These are phyloP conservation scores for Populus hybrid DNA, from an alignment of 441 rosid genomes.

Conservation along the genomic window DNA sequence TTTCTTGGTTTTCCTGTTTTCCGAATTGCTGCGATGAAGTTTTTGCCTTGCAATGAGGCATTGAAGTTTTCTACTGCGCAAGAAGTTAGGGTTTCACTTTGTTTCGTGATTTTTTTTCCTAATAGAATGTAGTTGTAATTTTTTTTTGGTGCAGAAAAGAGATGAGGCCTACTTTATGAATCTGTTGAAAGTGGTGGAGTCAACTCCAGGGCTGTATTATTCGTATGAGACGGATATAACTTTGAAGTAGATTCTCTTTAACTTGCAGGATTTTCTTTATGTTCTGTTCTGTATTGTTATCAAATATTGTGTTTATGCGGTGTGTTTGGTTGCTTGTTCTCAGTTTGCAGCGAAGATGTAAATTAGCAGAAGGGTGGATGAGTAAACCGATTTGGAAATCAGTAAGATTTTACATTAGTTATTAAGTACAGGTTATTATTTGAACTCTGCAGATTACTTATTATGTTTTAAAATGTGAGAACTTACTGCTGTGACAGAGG, in stretches of 20 bases:
- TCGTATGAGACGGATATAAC: conserved; percentile 94
- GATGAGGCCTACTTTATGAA: conserved; percentile 81
- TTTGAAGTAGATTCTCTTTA: conserved; percentile 57
- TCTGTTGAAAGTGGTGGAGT: conserved; percentile 70
- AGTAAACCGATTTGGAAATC: conserved; percentile 91
- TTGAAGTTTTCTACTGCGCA: conserved; percentile 62
- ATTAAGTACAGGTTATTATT: not conserved
- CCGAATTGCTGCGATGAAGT: conserved; percentile 67
- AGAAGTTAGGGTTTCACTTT: conserved; percentile 54
- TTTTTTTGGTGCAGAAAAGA: conserved; percentile 53
- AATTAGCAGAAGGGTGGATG: conserved; percentile 83
- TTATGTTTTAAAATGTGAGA: not conserved
- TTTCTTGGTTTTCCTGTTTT: conserved; percentile 77
- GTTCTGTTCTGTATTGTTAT: not conserved
- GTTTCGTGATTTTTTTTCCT: not conserved
- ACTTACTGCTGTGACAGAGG: not conserved
- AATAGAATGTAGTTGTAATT: conserved; percentile 13
- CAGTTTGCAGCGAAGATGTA: conserved; percentile 91
- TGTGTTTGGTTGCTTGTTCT: conserved; percentile 23
- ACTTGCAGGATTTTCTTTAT: not conserved
- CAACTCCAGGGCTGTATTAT: conserved; percentile 85
- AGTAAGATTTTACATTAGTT: conserved; percentile 41
- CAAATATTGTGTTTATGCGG: conserved; percentile 12
- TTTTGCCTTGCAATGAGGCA: conserved; percentile 73
- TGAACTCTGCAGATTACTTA: not conserved